These are phyloP conservation scores for Scenedesmus sp. DNA, from an alignment of 163 green algal genomes.

Conservation along the genomic window DNA sequence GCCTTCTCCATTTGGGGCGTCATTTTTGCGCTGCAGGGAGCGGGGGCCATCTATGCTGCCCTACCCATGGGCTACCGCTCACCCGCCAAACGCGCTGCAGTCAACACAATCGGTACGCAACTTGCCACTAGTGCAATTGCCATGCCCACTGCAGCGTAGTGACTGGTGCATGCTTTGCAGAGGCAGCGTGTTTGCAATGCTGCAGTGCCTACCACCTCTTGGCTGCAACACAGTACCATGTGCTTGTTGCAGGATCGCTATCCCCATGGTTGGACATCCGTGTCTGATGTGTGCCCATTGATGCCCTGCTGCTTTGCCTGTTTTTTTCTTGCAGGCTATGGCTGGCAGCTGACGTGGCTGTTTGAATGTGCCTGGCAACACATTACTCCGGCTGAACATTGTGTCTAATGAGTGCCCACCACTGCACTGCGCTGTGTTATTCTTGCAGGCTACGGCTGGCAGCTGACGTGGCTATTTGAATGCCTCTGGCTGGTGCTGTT, in stretches of 20 bases:
- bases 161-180: too few relatives aligned
- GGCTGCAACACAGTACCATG: too few relatives aligned
- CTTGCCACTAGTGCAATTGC: not conserved
- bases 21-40: conserved; percentile 76
- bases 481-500: conserved; percentile 72
- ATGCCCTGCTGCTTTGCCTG: not conserved
- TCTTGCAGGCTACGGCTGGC: conserved; percentile 69
- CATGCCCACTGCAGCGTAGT: too few relatives aligned
- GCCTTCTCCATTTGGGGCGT: conserved; percentile 78
- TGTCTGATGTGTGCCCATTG: too few relatives aligned
- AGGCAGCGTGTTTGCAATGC: too few relatives aligned
- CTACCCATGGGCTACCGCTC: conserved; percentile 61
- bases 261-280: too few relatives aligned
- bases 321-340: conserved; percentile 54
- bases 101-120: conserved; percentile 64
- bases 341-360: conserved; percentile 73
- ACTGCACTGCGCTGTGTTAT: not conserved
- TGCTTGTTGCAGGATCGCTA: too few relatives aligned
- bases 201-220: too few relatives aligned
- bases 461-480: conserved; percentile 69
- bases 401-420: too few relatives aligned
- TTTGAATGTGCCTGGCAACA: not conserved
- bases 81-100: conserved; percentile 59
- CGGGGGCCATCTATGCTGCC: conserved; percentile 64
- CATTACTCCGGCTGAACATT: too few relatives aligned